phyloP scores from a whole-genome alignment of 257 asterid genomes.

The Nicotiana undulata region DNA sequence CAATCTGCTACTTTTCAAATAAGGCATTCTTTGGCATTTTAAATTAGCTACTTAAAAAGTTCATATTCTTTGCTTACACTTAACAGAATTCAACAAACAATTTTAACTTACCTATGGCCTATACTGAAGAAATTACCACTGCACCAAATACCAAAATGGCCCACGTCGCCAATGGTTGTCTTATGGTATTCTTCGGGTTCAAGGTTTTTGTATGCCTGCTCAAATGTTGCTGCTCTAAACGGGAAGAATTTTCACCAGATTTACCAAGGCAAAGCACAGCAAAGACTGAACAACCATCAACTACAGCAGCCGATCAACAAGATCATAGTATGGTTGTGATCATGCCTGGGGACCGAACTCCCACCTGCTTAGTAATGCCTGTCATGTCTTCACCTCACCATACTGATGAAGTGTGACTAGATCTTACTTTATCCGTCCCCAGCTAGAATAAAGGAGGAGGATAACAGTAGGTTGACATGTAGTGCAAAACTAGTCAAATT shows the following conservation, averaged over 20 bases:
- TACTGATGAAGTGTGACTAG: conserved; percentile 3
- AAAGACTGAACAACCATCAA: conserved; percentile 6
- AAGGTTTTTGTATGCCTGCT: not conserved
- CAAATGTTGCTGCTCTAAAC: conserved; percentile 8
- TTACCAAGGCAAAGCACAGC: not conserved
- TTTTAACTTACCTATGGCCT: not conserved
- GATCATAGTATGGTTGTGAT: conserved; percentile 15
- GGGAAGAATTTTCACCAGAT: not conserved
- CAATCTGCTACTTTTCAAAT: not conserved
- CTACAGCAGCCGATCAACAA: not conserved
- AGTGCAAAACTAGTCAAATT: not conserved
- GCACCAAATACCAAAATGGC: not conserved
- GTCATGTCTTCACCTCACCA: conserved; percentile 6
- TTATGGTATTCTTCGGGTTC: conserved; percentile 7
- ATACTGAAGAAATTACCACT: not conserved
- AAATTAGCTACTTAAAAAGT: not conserved
- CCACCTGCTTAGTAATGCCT: conserved; percentile 14
- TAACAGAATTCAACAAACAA: not conserved
- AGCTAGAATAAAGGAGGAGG: not conserved
- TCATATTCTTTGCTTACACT: not conserved
- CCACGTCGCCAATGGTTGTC: conserved; percentile 2
- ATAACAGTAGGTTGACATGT: not conserved
- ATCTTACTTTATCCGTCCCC: not conserved
- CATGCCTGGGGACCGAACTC: conserved; percentile 22
- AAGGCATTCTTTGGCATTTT: not conserved